Base-by-base conservation (phyloP, 2,329 filamentous ascomycete genomes). In the Geosmithia putterillii region DNA sequence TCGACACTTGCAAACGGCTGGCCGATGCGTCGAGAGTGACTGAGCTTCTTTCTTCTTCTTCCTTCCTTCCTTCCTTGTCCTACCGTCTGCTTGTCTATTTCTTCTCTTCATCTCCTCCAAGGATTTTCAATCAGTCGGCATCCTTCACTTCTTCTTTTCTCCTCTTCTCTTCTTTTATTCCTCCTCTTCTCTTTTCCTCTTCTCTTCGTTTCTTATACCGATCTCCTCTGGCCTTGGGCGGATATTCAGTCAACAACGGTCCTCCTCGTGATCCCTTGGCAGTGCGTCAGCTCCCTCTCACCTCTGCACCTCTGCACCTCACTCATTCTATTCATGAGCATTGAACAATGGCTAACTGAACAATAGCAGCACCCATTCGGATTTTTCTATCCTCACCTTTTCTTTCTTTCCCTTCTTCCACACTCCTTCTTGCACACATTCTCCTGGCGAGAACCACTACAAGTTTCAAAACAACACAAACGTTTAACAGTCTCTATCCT, bases 41-140 rank as follows among this genome's bases (percentile, higher is more conserved):
- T 21, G n/a, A 37, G 35, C 35, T 22, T 22, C 25, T 40, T 48
- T 47, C 34, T 44, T 32, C 44, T 47, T 44, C 47, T 48, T 50
- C 45, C 45, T 46, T 45, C 52, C 48, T 46, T 47, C 40, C 20
- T 44, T 17, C 35, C 20, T 42, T 32, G n/a, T 34, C 28, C 25
- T 20, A 20, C 23, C 32, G n/a, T 42, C n/a, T 21, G 23, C 41
- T 25, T 22, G 19, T 44, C n/a, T n/a, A n/a, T n/a, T n/a, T n/a
- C n/a, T n/a, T n/a, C n/a, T n/a, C n/a, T n/a, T n/a, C n/a, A n/a
- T n/a, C n/a, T n/a, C n/a, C n/a, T n/a, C n/a, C n/a, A n/a, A n/a
- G n/a, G n/a, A n/a, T n/a, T n/a, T 35, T 42, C 39, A 38, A 40
- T 41, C 35, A 7, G n/a, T n/a, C n/a, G n/a, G n/a, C n/a, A n/a